Percentiles rank a stretch among this genome's conserved stretches.
These are phyloP conservation scores for Globisporangium camurandrum DNA, from an alignment of 352 stramenopile species.

Conservation along the genomic window DNA sequence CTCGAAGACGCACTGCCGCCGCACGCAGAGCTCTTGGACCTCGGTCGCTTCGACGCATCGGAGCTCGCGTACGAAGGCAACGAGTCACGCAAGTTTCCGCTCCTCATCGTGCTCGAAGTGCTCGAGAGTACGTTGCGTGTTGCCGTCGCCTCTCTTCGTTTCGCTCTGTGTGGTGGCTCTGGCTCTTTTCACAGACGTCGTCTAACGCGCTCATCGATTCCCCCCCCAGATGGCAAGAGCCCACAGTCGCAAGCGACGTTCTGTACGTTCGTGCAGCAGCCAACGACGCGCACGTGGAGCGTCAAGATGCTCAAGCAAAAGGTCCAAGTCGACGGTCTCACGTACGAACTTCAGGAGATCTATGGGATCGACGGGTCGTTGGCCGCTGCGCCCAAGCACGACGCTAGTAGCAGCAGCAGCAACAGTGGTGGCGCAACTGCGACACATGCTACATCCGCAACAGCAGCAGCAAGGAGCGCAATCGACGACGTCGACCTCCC, in stretches of 20 bases:
- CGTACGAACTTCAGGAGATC: conserved; percentile 85
- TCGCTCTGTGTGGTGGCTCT: too few species aligned
- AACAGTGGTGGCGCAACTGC: too few species aligned
- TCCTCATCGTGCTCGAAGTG: conserved; percentile 69
- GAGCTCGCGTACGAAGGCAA: conserved; percentile 49
- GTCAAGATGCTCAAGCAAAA: conserved; percentile 85
- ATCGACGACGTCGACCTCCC: conserved; percentile 51
- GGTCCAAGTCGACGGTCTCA: conserved; percentile 57
- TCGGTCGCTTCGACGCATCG: conserved; percentile 23
- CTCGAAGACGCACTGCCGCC: conserved; percentile 15
- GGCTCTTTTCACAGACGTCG: too few species aligned
- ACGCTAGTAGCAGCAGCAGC: conserved; percentile 12
- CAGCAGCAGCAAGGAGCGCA: conserved; percentile 5
- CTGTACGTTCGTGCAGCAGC: conserved; percentile 52
- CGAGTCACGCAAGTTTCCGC: conserved; percentile 37
- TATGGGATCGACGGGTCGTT: conserved; percentile 79
- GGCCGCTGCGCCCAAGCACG: conserved; percentile 31
- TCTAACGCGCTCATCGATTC: too few species aligned
- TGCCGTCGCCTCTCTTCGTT: too few species aligned
- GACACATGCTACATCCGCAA: too few species aligned
- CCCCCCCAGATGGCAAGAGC: conserved; percentile 16
- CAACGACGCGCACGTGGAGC: conserved; percentile 28
- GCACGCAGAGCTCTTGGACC: conserved; percentile 25
- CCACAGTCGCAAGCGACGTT: conserved; percentile 80
- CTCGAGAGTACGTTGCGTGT: conserved; percentile 16